Evolutionary conservation across 164 flowering plant species (phyloP).

Genomic region (Stephania cephalantha): DNA sequence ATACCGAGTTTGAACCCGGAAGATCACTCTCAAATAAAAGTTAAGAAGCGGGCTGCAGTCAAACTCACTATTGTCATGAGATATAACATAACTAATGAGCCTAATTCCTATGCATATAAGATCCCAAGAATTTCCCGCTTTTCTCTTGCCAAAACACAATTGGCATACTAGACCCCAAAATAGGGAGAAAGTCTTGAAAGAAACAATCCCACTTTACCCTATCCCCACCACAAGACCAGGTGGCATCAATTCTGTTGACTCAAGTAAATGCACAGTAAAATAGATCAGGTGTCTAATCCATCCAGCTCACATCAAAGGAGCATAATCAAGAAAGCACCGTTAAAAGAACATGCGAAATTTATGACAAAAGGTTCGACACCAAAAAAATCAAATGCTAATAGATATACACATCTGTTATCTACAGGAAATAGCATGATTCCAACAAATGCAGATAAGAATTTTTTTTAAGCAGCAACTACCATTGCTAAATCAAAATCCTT

Average conservation of each 20-base stretch:
- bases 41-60: too few relatives aligned
- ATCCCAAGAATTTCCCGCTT: background rate
- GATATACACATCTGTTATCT: background rate
- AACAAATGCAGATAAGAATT: constrained; percentile 37
- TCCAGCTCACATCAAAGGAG: background rate
- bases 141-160: background rate
- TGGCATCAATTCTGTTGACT: background rate
- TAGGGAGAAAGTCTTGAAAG: background rate
- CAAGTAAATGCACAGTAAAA: background rate
- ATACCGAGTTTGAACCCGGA: too few relatives aligned
- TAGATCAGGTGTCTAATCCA: background rate
- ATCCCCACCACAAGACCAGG: background rate
- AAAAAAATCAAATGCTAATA: background rate
- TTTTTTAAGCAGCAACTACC: background rate
- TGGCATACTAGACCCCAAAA: too few relatives aligned
- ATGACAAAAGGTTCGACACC: background rate
- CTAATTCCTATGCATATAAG: background rate
- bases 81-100: too few relatives aligned
- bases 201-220: background rate
- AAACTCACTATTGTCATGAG: too few relatives aligned
- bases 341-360: constrained; percentile 40
- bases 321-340: constrained; percentile 37
- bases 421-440: background rate
- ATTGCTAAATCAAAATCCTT: background rate
- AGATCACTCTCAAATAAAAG: too few relatives aligned